A percentile compares a stretch with the other conserved stretches of the same genome.
Evolutionary conservation across 2,329 filamentous ascomycete species (phyloP).

Genomic region (Aspergillus calidoustus): DNA sequence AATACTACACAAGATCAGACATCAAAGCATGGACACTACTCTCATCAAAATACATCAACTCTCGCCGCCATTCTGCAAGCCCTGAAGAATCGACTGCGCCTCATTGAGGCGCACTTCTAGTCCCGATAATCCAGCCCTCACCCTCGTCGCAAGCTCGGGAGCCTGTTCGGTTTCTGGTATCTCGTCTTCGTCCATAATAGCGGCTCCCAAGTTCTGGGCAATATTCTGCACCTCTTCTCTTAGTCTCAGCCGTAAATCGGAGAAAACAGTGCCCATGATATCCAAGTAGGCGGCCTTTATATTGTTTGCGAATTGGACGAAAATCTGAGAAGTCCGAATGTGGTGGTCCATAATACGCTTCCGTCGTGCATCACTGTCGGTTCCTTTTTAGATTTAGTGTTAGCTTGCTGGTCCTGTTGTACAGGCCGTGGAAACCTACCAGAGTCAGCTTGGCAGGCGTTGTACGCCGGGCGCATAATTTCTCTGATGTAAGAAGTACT

Average conservation of each 20-base stretch:
- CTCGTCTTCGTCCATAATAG: constrained; percentile 8
- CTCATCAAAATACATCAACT: not conserved
- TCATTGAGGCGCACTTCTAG: not conserved
- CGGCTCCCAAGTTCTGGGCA: constrained; percentile 1
- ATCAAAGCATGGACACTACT: not conserved
- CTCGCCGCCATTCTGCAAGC: not conserved
- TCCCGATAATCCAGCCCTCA: not conserved
- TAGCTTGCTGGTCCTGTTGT: not conserved
- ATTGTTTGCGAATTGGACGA: not conserved
- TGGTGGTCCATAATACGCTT: constrained; percentile 10
- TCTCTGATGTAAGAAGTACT: constrained; percentile 11
- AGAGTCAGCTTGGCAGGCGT: not conserved
- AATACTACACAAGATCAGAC: not conserved
- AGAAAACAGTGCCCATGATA: not conserved
- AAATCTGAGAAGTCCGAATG: not conserved
- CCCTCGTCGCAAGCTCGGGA: not conserved
- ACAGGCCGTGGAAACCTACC: not conserved
- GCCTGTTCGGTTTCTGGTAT: constrained; percentile 3
- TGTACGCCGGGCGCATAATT: constrained; percentile 11
- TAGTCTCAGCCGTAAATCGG: not conserved
- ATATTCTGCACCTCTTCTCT: constrained; percentile 4
- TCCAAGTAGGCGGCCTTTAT: not conserved
- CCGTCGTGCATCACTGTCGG: constrained; percentile 3
- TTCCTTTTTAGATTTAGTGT: not conserved
- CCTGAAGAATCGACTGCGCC: not conserved